phyloP scores from a whole-genome alignment of 202 grass and related monocot genomes.

The Carex arenaria region DNA sequence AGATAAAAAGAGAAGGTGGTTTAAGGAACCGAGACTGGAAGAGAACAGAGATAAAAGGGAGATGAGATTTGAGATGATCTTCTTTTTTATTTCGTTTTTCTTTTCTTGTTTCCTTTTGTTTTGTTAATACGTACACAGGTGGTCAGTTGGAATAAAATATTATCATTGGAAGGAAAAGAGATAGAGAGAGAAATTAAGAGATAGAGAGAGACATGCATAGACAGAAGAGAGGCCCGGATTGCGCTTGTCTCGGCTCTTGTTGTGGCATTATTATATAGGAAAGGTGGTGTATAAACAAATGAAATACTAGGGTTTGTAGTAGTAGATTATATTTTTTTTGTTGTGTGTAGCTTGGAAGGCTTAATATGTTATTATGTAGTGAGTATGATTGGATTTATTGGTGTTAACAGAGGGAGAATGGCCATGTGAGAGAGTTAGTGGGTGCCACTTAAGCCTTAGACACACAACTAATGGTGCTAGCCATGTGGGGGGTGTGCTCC shows the following conservation, averaged over 20 bases:
- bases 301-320: constrained; percentile 18
- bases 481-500: constrained; percentile 30
- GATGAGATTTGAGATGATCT: constrained; percentile 28
- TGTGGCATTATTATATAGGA: constrained; percentile 40
- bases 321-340: constrained; percentile 14
- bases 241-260: constrained; percentile 49
- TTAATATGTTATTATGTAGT: constrained; percentile 23
- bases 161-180: constrained; percentile 31
- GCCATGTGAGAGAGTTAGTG: constrained; percentile 53
- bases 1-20: constrained; percentile 33
- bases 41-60: constrained; percentile 21
- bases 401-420: constrained; percentile 26
- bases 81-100: constrained; percentile 10
- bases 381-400: constrained; percentile 20
- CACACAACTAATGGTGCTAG: constrained; percentile 30
- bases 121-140: constrained; percentile 22
- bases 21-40: constrained; percentile 45
- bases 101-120: background rate
- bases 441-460: constrained; percentile 45
- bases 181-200: background rate
- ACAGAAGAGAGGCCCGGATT: constrained; percentile 59
- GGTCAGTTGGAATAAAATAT: constrained; percentile 31
- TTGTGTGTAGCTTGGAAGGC: background rate
- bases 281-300: constrained; percentile 34
- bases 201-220: constrained; percentile 23